Evolutionary conservation across 2,329 filamentous ascomycete genomes (phyloP), one percentile per base, ranked within the genome.

Genomic region (Xylariaceae sp.): DNA sequence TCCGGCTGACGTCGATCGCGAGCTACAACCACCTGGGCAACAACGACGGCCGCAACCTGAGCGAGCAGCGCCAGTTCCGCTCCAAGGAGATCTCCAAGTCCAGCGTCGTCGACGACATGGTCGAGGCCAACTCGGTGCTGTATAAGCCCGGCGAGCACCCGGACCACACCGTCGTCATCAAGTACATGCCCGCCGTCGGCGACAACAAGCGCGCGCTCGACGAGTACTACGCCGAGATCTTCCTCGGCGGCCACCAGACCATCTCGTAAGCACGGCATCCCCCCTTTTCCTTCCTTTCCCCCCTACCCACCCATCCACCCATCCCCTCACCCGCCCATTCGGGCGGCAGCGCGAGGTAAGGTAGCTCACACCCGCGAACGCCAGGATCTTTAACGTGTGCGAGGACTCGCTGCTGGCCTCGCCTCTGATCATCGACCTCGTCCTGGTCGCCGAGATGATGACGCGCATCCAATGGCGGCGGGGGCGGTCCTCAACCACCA

Each of bases 21-120:
- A 93, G 85, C 66, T 98, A 98, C 79, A 98, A 98, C 71, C 92
- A 98, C 62, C 80, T 98, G 36, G 92, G 92, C 56, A 98, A 98
- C 77, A 98, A 98, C 58, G 90, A 98, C 59, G 92, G 92, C 69
- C 95, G 89, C 80, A 98, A 98, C 70, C 66, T 98, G 52, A 94
- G 85, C 68, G 94, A 89, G 27, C 89, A 95, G 63, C 87, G 83
- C 70, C 92, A 96, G 67, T 98, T 98, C 79, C 89, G 92, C 53
- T 94, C 88, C 65, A 98, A 98, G 77, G 92, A 98, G 68, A 98
- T 98, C 50, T 94, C 86, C 66, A 98, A 98, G 75, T 94, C 87
- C 53, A 98, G 95, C 59, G 92, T 98, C 10, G 92, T 98, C 36
- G 92, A 98, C 59, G 92, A 98, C 70, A 98, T 98, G 92, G 92